Percentiles rank a stretch among this genome's conserved stretches.
These are phyloP conservation scores for Meripilus lineatus DNA, from an alignment of 1,284 basidiomycete species.

Conservation along the genomic window DNA sequence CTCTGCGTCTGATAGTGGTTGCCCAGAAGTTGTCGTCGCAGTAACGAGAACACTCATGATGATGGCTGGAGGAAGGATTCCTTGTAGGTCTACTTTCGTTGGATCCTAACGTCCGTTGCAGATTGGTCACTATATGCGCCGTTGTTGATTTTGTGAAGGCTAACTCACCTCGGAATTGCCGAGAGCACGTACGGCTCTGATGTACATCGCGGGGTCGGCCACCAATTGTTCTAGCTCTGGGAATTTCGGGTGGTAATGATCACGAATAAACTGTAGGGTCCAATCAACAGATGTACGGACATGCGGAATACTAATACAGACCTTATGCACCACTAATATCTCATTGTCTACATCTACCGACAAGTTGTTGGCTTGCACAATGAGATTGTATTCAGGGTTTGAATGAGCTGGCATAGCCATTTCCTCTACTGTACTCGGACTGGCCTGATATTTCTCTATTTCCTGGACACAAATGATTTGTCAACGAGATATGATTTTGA, in stretches of 20 bases:
- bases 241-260: constrained; percentile 95
- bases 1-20: constrained; percentile 61
- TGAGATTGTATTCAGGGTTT: constrained; percentile 94
- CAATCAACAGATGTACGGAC: constrained; percentile 5
- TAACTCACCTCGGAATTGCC: constrained; percentile 76
- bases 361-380: constrained; percentile 96
- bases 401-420: constrained; percentile 81
- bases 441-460: constrained; percentile 80
- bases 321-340: constrained; percentile 95
- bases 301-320: constrained; percentile 29
- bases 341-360: constrained; percentile 99
- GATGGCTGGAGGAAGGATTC: constrained; percentile 85
- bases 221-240: constrained; percentile 97
- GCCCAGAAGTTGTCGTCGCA: constrained; percentile 86
- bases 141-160: too few relatives aligned
- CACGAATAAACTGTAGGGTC: constrained; percentile 81
- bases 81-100: constrained; percentile 76
- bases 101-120: constrained; percentile 50
- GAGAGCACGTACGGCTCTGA: constrained; percentile 84
- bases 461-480: constrained; percentile 54
- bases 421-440: constrained; percentile 73
- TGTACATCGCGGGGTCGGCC: constrained; percentile 88
- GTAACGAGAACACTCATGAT: constrained; percentile 97
- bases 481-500: background rate
- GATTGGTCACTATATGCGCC: too few relatives aligned